These are phyloP conservation scores for Fallopia convolvulus DNA, from an alignment of 148 eudicot species.

Conservation along the genomic window DNA sequence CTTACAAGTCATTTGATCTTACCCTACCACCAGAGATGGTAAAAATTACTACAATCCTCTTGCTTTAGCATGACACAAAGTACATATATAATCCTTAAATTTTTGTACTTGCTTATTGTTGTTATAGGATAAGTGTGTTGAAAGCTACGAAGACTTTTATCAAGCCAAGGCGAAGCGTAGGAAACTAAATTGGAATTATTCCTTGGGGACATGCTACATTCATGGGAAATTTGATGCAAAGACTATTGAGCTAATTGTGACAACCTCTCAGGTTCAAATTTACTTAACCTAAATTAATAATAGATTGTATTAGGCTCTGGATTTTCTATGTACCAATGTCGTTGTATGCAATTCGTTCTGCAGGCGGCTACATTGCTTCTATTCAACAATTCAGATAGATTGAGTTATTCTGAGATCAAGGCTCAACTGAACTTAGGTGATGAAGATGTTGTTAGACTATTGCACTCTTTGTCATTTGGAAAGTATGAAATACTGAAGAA, in stretches of 20 bases:
- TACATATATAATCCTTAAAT: neutral
- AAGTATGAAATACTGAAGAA: slow-evolving; percentile 33
- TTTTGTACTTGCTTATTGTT: neutral
- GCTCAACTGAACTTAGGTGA: slow-evolving; percentile 31
- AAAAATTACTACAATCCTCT: neutral
- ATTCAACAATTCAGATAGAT: slow-evolving; percentile 31
- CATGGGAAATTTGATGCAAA: slow-evolving; percentile 31
- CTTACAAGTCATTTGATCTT: slow-evolving; percentile 72
- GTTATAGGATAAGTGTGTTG: slow-evolving; percentile 62
- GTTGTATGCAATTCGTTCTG: neutral
- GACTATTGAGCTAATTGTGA: slow-evolving; percentile 33
- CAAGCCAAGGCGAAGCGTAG: slow-evolving; percentile 74
- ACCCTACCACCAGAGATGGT: slow-evolving; percentile 85
- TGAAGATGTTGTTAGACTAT: slow-evolving; percentile 32
- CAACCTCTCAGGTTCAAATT: slow-evolving; percentile 31
- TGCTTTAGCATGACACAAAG: too few relatives aligned
- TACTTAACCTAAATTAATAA: neutral
- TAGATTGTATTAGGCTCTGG: neutral
- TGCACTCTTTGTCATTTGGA: slow-evolving; percentile 35
- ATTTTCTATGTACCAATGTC: neutral
- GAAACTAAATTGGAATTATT: slow-evolving; percentile 76
- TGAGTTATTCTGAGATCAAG: slow-evolving; percentile 35
- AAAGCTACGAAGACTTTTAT: slow-evolving; percentile 73
- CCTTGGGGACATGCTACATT: slow-evolving; percentile 35
- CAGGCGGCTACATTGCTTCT: slow-evolving; percentile 45